phyloP scores from a whole-genome alignment of 495 filamentous ascomycete species.

The Aspergillus saccharolyticus region DNA sequence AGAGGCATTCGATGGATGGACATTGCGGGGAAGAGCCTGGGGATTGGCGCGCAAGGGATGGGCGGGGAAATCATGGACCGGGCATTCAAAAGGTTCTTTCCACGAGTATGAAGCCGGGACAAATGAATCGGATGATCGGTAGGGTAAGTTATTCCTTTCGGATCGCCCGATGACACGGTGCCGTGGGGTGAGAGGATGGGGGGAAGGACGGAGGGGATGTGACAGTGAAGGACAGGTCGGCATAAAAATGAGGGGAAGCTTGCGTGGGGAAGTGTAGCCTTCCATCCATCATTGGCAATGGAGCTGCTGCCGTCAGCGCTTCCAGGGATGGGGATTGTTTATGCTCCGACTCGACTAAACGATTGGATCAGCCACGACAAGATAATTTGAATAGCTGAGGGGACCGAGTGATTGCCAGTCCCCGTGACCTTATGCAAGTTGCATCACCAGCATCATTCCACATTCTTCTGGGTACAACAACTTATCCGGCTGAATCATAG shows the following conservation, averaged over 20 bases:
- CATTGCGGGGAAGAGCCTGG: conserved; percentile 13
- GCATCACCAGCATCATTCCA: no score
- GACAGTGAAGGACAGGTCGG: conserved; percentile 2
- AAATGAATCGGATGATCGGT: conserved; percentile 8
- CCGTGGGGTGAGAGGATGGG: no score
- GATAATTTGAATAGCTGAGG: no score
- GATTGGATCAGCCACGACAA: no score
- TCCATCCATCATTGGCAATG: neutral
- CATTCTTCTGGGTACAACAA: no score
- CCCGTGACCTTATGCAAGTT: no score
- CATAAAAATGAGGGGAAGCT: conserved; percentile 16
- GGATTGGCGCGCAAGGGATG: conserved; percentile 6
- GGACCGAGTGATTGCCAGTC: no score
- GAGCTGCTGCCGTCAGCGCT: neutral
- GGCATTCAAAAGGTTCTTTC: no score
- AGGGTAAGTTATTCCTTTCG: conserved; percentile 6
- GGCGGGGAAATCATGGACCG: conserved; percentile 5
- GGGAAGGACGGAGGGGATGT: no score
- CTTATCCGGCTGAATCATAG: no score
- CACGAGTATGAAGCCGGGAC: conserved; percentile 13
- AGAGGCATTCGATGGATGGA: conserved; percentile 1
- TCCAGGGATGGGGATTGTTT: neutral
- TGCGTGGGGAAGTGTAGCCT: conserved; percentile 1
- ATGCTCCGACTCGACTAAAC: neutral
- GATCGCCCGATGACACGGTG: conserved; percentile 15